phyloP scores from a whole-genome alignment of 75 land plant genomes.

The Pinus albicaulis region DNA sequence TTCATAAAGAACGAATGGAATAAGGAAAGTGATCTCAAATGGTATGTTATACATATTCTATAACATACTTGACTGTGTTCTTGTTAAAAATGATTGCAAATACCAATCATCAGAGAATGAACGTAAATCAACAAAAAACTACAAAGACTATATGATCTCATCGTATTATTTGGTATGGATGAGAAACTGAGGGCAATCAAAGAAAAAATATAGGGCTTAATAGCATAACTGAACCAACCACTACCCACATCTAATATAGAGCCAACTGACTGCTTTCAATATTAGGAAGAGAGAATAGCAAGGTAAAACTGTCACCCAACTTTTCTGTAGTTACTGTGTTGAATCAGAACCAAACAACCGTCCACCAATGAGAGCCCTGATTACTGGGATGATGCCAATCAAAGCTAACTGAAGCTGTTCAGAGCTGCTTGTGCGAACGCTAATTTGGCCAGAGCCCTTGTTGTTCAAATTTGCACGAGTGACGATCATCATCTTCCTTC shows the following conservation, averaged over 20 bases:
- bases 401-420: slow-evolving; percentile 91
- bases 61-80: not conserved
- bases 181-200: not conserved
- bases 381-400: slow-evolving; percentile 65
- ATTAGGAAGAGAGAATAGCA: not conserved
- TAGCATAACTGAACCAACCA: not conserved
- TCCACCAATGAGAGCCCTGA: slow-evolving; percentile 13
- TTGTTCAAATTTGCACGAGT: slow-evolving; percentile 79
- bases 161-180: not conserved
- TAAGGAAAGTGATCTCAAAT: not conserved
- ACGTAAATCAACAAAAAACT: not conserved
- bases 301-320: not conserved
- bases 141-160: not conserved
- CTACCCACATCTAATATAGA: not conserved
- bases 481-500: slow-evolving; percentile 64
- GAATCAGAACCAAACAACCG: slow-evolving; percentile 8
- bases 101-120: not conserved
- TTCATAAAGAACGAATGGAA: not conserved
- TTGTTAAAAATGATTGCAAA: not conserved
- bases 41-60: not conserved
- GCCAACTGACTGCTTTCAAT: not conserved
- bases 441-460: slow-evolving; percentile 79
- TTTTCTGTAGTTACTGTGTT: not conserved
- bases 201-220: not conserved
- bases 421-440: slow-evolving; percentile 73